Evolutionary conservation across 2,329 filamentous ascomycete species (phyloP).

Genomic region (Alternaria triticimaculans): DNA sequence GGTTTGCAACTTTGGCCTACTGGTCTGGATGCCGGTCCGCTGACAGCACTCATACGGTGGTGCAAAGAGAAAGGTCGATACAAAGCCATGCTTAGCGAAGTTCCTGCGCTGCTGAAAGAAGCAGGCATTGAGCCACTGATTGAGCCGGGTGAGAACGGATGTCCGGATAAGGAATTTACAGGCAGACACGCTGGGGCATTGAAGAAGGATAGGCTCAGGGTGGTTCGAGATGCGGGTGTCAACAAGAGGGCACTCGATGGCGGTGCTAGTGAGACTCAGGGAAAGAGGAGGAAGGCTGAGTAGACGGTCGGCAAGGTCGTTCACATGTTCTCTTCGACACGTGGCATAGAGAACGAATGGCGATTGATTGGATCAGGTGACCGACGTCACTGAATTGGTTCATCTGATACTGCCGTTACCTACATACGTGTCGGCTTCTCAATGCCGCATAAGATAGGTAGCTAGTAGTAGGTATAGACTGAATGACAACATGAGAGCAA

Average conservation of each 20-base stretch:
- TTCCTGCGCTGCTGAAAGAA: conserved; percentile 7
- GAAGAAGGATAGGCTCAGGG: conserved; percentile 14
- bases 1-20: conserved; percentile 18
- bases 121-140: conserved; percentile 15
- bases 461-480: too few relatives aligned
- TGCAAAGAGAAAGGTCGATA: conserved; percentile 5
- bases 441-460: too few relatives aligned
- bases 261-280: not conserved
- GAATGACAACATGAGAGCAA: too few relatives aligned
- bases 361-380: too few relatives aligned
- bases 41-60: conserved; percentile 22
- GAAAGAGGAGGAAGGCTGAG: not conserved
- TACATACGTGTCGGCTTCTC: too few relatives aligned
- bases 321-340: too few relatives aligned
- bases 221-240: not conserved
- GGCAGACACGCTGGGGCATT: not conserved
- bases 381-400: too few relatives aligned
- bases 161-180: conserved; percentile 1
- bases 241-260: conserved; percentile 2
- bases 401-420: too few relatives aligned
- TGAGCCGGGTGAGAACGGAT: not conserved
- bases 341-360: too few relatives aligned
- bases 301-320: not conserved
- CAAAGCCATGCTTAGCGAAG: conserved; percentile 15
- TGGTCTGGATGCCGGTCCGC: conserved; percentile 22